These are phyloP conservation scores for Rasamsonia emersonii DNA, from an alignment of 2,329 filamentous ascomycete species.

Conservation along the genomic window DNA sequence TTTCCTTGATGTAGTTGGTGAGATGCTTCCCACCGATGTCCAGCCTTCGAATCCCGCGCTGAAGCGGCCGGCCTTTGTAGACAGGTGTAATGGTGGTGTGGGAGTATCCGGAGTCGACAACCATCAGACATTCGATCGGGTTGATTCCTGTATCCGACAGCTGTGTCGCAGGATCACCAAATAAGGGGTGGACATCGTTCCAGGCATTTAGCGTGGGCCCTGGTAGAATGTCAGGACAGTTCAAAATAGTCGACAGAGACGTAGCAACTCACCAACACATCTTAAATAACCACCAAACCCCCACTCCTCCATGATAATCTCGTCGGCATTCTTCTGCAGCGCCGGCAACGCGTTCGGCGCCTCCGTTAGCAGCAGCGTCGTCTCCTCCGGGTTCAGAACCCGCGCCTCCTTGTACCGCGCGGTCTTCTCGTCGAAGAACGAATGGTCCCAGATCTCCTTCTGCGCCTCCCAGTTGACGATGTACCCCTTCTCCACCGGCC, in stretches of 20 bases:
- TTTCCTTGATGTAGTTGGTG: conserved; percentile 84
- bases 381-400: conserved; percentile 59
- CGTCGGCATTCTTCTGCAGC: conserved; percentile 83
- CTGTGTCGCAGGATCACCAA: conserved; percentile 47
- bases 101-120: conserved; percentile 88
- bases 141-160: conserved; percentile 32
- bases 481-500: conserved; percentile 89
- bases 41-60: conserved; percentile 71
- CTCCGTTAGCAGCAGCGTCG: conserved; percentile 77
- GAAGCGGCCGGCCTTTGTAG: conserved; percentile 69
- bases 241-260: not conserved
- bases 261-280: conserved; percentile 51
- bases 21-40: conserved; percentile 89
- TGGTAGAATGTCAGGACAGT: conserved; percentile 22
- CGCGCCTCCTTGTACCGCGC: conserved; percentile 39
- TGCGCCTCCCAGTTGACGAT: conserved; percentile 95
- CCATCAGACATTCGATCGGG: conserved; percentile 72
- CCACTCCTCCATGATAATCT: conserved; percentile 96
- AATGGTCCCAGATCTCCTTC: conserved; percentile 89
- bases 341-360: conserved; percentile 73
- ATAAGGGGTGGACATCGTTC: conserved; percentile 63
- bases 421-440: conserved; percentile 67
- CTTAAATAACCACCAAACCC: conserved; percentile 82
- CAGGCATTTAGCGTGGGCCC: conserved; percentile 72
- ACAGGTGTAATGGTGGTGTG: conserved; percentile 86